A percentile compares a stretch with the other conserved stretches of the same genome.
Conservation (phyloP, 208 protist species). For the Trypanosomatidae sp. region DNA sequence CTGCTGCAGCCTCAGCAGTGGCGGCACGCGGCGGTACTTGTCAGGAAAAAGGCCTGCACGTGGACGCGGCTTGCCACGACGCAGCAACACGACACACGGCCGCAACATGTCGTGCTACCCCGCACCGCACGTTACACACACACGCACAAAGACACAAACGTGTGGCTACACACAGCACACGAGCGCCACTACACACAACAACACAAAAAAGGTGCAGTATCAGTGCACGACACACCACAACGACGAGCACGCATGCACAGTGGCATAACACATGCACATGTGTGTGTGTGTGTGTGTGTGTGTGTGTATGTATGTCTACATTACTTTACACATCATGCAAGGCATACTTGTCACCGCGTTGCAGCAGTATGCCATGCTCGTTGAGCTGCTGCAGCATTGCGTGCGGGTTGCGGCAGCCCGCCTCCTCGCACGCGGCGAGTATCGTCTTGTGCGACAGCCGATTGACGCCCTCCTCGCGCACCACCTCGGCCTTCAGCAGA, state of each 20-base stretch:
- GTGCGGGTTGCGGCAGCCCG: slow-evolving; percentile 47
- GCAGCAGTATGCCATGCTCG: slow-evolving; percentile 62
- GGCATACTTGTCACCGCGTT: slow-evolving; percentile 42
- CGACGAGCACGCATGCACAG: no score
- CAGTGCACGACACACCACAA: no score
- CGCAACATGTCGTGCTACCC: slow-evolving; percentile 9
- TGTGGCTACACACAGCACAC: no score
- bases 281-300: slow-evolving; percentile 1
- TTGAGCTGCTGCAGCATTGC: slow-evolving; percentile 76
- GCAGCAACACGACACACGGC: slow-evolving; percentile 18
- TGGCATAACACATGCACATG: background rate
- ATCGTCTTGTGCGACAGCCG: slow-evolving; percentile 30
- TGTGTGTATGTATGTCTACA: no score
- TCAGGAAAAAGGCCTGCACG: slow-evolving; percentile 70
- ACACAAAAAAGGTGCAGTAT: slow-evolving; percentile 5
- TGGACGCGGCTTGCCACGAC: slow-evolving; percentile 75
- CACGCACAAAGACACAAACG: no score
- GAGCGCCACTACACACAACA: background rate
- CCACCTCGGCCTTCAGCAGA: slow-evolving; percentile 43
- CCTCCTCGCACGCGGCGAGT: slow-evolving; percentile 51
- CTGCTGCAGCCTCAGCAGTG: slow-evolving; percentile 68
- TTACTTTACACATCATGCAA: slow-evolving; percentile 29
- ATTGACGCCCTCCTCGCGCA: slow-evolving; percentile 32
- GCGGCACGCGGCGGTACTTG: slow-evolving; percentile 73
- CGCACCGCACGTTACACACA: no score